A percentile compares a stretch with the other conserved stretches of the same genome.
These are phyloP conservation scores for Dryas alaskensis DNA, from an alignment of 306 rosid species.

Conservation along the genomic window DNA sequence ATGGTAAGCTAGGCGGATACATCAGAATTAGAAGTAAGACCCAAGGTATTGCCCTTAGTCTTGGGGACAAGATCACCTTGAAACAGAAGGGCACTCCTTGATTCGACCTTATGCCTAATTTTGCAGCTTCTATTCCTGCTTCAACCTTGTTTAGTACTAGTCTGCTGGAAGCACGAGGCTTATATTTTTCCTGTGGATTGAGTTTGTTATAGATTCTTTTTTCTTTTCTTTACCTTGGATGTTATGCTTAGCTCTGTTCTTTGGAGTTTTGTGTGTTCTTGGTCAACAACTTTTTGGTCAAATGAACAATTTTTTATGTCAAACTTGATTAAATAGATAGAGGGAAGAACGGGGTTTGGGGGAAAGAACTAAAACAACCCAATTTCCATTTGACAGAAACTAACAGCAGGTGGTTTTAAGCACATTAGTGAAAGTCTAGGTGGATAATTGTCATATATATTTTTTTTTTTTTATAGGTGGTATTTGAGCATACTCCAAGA, in stretches of 20 bases:
- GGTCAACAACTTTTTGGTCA: too few relatives aligned
- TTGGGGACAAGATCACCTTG: conserved; percentile 97
- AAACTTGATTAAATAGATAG: too few relatives aligned
- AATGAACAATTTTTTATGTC: too few relatives aligned
- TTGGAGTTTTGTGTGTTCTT: not conserved
- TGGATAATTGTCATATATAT: too few relatives aligned
- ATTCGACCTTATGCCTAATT: conserved; percentile 25
- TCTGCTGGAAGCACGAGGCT: conserved; percentile 24
- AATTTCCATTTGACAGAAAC: too few relatives aligned
- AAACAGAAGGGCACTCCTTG: conserved; percentile 85
- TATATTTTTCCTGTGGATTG: not conserved
- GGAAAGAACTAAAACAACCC: too few relatives aligned
- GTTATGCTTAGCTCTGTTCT: not conserved
- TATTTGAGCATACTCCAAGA: too few relatives aligned
- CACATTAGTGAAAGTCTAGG: too few relatives aligned
- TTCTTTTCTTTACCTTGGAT: conserved; percentile 55
- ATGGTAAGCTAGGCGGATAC: conserved; percentile 87
- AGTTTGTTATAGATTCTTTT: not conserved
- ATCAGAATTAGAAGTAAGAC: conserved; percentile 99
- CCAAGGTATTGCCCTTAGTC: conserved; percentile 97
- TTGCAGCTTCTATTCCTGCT: conserved; percentile 11
- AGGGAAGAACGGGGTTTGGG: too few relatives aligned
- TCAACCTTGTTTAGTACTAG: conserved; percentile 1
- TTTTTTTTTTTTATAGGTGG: too few relatives aligned
- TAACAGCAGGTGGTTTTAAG: too few relatives aligned